Evolutionary conservation across 768 basidiomycete species (phyloP).

Genomic region (Mrakia hoshinonis): DNA sequence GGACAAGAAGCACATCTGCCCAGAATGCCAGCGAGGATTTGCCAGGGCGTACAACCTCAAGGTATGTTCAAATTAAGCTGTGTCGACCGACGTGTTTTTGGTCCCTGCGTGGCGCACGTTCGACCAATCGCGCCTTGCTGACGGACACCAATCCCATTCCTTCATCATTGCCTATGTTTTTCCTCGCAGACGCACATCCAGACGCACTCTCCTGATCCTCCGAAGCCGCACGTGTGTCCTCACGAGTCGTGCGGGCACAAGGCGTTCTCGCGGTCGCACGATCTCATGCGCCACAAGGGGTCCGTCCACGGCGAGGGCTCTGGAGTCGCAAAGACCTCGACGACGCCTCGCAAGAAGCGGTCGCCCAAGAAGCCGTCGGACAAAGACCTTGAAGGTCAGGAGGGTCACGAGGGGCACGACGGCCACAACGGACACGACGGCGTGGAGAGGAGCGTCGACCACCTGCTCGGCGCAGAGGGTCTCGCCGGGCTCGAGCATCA

Average conservation of each 20-base stretch:
- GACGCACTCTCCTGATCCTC: conserved; percentile 83
- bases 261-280: conserved; percentile 90
- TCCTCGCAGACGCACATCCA: conserved; percentile 59
- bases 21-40: conserved; percentile 49
- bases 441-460: background rate
- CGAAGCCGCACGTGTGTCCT: conserved; percentile 81
- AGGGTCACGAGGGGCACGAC: background rate
- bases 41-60: conserved; percentile 91
- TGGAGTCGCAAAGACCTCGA: conserved; percentile 11
- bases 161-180: background rate
- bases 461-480: conserved; percentile 2
- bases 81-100: background rate
- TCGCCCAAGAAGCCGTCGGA: conserved; percentile 10
- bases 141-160: background rate
- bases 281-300: conserved; percentile 78
- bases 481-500: background rate
- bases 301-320: conserved; percentile 67
- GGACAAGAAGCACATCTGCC: conserved; percentile 26
- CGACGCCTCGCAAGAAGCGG: conserved; percentile 11
- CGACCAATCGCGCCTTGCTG: background rate
- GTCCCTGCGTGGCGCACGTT: background rate
- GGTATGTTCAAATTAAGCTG: conserved; percentile 40
- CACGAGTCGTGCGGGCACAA: conserved; percentile 69
- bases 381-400: background rate
- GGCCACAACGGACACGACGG: background rate